Evolutionary conservation across 2,329 filamentous ascomycete genomes (phyloP).

Genomic region (Neofusicoccum sp.): DNA sequence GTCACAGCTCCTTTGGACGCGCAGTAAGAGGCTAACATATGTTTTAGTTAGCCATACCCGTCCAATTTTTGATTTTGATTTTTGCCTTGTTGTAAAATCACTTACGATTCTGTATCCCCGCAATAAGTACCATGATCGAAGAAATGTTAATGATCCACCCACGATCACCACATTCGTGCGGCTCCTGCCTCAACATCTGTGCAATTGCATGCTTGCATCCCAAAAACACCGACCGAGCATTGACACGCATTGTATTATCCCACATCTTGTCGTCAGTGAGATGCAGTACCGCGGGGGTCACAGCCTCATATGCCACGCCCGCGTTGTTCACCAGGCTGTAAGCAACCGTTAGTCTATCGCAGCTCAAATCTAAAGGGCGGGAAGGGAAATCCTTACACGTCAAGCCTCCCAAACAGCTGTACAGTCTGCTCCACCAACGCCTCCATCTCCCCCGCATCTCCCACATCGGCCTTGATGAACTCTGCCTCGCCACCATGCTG

Average conservation of each 20-base stretch:
- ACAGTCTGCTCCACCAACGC: slow-evolving; percentile 31
- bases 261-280: slow-evolving; percentile 32
- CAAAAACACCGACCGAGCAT: slow-evolving; percentile 37
- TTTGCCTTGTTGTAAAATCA: neutral
- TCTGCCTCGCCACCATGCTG: slow-evolving; percentile 20
- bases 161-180: slow-evolving; percentile 34
- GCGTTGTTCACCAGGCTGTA: slow-evolving; percentile 34
- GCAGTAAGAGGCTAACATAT: too few species aligned
- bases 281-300: slow-evolving; percentile 26
- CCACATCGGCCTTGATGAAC: slow-evolving; percentile 35
- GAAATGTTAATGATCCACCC: slow-evolving; percentile 60
- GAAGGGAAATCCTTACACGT: slow-evolving; percentile 28
- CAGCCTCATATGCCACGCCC: slow-evolving; percentile 33
- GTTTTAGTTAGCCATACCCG: too few species aligned
- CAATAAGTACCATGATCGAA: neutral
- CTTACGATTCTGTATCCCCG: neutral
- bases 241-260: slow-evolving; percentile 36
- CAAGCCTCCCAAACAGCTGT: slow-evolving; percentile 34
- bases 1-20: neutral
- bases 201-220: slow-evolving; percentile 36
- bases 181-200: slow-evolving; percentile 38
- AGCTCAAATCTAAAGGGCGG: neutral
- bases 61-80: too few species aligned
- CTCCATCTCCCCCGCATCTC: slow-evolving; percentile 26
- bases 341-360: slow-evolving; percentile 21